phyloP scores from a whole-genome alignment of 2,329 filamentous ascomycete genomes.

The Blastomyces parvus region DNA sequence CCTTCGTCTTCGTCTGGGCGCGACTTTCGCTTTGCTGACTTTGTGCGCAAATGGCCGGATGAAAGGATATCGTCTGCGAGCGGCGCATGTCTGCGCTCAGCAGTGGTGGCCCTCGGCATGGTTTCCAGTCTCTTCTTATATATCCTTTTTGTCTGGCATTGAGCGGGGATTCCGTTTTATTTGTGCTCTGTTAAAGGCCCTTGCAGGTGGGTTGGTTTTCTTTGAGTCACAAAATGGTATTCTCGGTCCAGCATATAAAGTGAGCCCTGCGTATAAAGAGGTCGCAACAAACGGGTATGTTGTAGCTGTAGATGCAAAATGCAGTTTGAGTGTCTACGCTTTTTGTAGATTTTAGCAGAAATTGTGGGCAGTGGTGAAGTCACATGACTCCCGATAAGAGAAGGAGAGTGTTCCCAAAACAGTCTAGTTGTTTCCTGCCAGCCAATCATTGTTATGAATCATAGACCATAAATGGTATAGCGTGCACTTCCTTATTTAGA shows the following conservation, averaged over 20 bases:
- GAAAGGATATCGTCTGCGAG: conserved; percentile 79
- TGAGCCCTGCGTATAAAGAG: background rate
- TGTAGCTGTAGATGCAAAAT: background rate
- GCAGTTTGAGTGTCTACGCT: background rate
- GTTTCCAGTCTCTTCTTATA: background rate
- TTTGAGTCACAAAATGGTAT: background rate
- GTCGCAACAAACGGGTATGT: background rate
- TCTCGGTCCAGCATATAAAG: background rate
- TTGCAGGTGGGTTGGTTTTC: background rate
- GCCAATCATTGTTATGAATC: too few species aligned
- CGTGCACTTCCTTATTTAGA: too few species aligned
- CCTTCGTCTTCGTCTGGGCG: conserved; percentile 47
- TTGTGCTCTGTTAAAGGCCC: background rate
- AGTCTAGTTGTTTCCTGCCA: background rate
- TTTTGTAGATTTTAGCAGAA: conserved; percentile 3
- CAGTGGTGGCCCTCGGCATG: conserved; percentile 68
- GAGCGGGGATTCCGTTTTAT: background rate
- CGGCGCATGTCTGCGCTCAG: conserved; percentile 69
- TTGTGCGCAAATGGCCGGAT: conserved; percentile 59
- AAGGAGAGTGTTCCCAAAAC: conserved; percentile 29
- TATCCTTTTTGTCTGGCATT: background rate
- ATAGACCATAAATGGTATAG: background rate
- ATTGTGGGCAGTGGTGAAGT: background rate
- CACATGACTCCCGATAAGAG: background rate
- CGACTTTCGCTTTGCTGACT: conserved; percentile 57